Evolutionary conservation across 805 yeast species (phyloP).

Genomic region (Tetrapisispora phaffii): DNA sequence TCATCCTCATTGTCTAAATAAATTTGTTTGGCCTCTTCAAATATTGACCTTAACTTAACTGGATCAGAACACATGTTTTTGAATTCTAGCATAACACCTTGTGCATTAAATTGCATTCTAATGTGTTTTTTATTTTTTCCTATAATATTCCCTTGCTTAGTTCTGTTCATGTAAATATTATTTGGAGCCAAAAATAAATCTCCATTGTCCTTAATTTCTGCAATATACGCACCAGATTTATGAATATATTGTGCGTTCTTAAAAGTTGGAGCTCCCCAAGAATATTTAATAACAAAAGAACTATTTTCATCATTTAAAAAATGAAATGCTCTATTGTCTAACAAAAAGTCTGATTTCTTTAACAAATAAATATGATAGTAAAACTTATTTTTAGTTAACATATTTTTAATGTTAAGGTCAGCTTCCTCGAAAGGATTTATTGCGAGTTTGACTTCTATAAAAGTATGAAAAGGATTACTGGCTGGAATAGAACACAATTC

Average conservation of each 20-base stretch:
- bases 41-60: constrained; percentile 39
- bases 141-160: constrained; percentile 38
- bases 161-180: constrained; percentile 68
- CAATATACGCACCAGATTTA: constrained; percentile 78
- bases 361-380: constrained; percentile 73
- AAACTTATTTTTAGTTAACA: constrained; percentile 44
- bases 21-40: constrained; percentile 46
- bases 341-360: constrained; percentile 58
- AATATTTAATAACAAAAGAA: constrained; percentile 60
- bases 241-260: constrained; percentile 85
- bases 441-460: constrained; percentile 55
- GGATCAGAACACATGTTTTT: constrained; percentile 50
- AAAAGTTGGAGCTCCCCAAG: constrained; percentile 86
- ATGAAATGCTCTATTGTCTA: constrained; percentile 70
- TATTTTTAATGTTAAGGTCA: constrained; percentile 36
- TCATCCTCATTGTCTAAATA: constrained; percentile 32
- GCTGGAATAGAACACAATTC: constrained; percentile 71
- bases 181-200: constrained; percentile 78
- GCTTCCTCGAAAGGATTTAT: constrained; percentile 64
- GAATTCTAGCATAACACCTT: constrained; percentile 62
- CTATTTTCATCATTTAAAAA: constrained; percentile 42
- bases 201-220: constrained; percentile 74
- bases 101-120: constrained; percentile 48
- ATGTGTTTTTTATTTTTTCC: constrained; percentile 27
- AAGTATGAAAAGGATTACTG: constrained; percentile 80